Evolutionary conservation across 179 eudicot genomes (phyloP), one percentile per base, ranked within the genome.

Genomic region (Beta lomatogona): DNA sequence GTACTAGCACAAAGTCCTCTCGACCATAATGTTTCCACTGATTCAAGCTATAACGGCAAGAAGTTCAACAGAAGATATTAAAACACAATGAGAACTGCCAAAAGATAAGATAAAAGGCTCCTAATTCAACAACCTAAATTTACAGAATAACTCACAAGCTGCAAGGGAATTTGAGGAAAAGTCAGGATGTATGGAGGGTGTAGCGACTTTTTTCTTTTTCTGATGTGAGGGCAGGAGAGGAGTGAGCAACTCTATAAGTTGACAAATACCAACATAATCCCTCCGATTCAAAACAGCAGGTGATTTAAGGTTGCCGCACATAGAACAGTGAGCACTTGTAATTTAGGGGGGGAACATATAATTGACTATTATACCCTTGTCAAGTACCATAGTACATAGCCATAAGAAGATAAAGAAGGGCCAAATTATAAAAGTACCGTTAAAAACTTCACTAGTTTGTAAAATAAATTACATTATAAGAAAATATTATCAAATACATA

Each of bases 1-100:
- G 85, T 81, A 85, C 98, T 92, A 31, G 86, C 98, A 82, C 98
- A 96, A 77, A 94, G 93, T 55, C 99, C 98, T 84, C 83, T 83
- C 9, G 82, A 64, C 99, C 97, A 96, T 18, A 92, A 93, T 67
- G 80, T 77, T 79, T 89, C 89, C 44, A 90, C 92, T 18, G 97
- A 91, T 80, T 91, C 90, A 76, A 96, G 87, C 99, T 94, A 88
- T 86, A 83, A 83, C 36, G 61, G 36, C 70, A 64, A 67, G 69
- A 50, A 70, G 75, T 36, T 79, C 16, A 31, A 64, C 58, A n/a
- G 11, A 64, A 31, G 52, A 69, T 41, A 41, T 73, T 7, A 54
- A n/a, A 53, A 50, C 58, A 16, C 19, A 61, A 69, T 18, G 63
- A 46, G 55, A 50, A 44, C 28, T 46, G 69, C 5, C 25, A 52